Conservation (phyloP, 176 grass and related monocot species). For the Echinochloa phyllopogon region DNA sequence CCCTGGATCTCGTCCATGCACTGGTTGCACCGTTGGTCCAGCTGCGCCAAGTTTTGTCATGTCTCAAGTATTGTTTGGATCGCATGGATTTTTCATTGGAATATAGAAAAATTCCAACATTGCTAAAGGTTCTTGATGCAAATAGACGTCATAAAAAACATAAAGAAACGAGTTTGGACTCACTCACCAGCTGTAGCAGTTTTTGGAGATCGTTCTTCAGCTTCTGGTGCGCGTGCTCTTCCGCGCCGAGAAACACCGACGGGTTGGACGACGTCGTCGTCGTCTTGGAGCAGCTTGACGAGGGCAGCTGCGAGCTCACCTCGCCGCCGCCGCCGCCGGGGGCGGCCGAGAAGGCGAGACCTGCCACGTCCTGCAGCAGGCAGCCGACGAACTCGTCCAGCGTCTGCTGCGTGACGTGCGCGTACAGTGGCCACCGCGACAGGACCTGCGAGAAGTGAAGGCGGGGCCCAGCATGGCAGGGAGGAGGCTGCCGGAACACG, state of each 20-base stretch:
- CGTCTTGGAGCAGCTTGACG: slow-evolving; percentile 49
- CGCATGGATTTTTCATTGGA: neutral
- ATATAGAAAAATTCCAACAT: neutral
- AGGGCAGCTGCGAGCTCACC: slow-evolving; percentile 38
- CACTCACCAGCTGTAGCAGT: slow-evolving; percentile 69
- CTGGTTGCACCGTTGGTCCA: slow-evolving; percentile 77
- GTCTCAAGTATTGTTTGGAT: neutral
- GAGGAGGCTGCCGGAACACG: slow-evolving; percentile 12
- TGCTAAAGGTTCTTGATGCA: neutral
- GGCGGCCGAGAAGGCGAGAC: slow-evolving; percentile 15
- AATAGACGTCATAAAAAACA: neutral
- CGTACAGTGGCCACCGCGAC: slow-evolving; percentile 61
- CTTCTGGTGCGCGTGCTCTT: slow-evolving; percentile 40
- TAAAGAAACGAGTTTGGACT: neutral
- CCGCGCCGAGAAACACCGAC: slow-evolving; percentile 19
- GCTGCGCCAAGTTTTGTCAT: slow-evolving; percentile 39
- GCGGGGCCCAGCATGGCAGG: neutral
- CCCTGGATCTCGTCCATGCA: slow-evolving; percentile 74
- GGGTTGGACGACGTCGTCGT: slow-evolving; percentile 33
- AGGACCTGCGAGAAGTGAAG: slow-evolving; percentile 58
- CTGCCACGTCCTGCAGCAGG: slow-evolving; percentile 52
- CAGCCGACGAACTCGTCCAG: slow-evolving; percentile 59
- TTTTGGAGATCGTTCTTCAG: slow-evolving; percentile 58
- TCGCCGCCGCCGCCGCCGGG: neutral
- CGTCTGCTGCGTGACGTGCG: slow-evolving; percentile 60